Evolutionary conservation across 1,284 basidiomycete genomes (phyloP).

Genomic region (Ustilago shanxiensis): DNA sequence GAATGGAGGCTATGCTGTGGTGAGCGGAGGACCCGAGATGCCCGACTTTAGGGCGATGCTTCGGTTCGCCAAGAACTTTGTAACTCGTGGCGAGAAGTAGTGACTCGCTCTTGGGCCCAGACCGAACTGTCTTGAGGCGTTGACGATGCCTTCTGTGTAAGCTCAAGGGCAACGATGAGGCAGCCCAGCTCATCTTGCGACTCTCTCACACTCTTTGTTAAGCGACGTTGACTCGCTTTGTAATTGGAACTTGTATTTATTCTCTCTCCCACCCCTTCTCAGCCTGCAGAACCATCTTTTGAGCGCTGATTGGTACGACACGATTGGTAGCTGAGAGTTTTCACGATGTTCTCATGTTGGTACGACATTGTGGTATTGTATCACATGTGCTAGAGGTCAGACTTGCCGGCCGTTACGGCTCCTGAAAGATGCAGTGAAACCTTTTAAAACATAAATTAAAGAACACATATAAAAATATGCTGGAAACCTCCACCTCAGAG

Average conservation of each 20-base stretch:
- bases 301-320: no score
- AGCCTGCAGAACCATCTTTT: background rate
- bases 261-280: background rate
- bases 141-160: background rate
- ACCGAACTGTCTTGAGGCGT: no score
- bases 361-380: background rate
- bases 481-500: background rate
- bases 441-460: no score
- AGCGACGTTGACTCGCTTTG: slow-evolving; percentile 19
- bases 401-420: slow-evolving; percentile 10
- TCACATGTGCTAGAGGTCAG: background rate
- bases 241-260: slow-evolving; percentile 16
- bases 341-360: no score
- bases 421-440: no score
- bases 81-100: slow-evolving; percentile 51
- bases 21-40: slow-evolving; percentile 39
- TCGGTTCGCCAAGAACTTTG: slow-evolving; percentile 59
- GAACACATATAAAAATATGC: no score
- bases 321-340: no score
- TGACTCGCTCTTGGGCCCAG: no score
- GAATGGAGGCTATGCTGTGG: slow-evolving; percentile 32
- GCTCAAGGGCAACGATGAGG: background rate
- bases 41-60: slow-evolving; percentile 60
- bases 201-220: background rate
- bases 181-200: background rate